phyloP scores from a whole-genome alignment of 1,139 yeast genomes.

The Candida neerlandica region DNA sequence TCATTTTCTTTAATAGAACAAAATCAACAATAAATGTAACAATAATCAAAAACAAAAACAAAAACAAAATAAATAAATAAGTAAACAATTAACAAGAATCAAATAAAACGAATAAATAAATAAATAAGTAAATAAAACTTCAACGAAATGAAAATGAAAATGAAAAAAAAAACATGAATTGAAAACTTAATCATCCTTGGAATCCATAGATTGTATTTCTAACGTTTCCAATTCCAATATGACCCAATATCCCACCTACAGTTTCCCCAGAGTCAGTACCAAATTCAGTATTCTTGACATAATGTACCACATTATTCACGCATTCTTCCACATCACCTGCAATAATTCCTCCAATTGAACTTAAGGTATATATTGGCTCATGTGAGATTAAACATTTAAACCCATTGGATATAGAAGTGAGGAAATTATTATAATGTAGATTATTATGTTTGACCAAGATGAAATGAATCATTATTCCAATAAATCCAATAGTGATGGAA shows the following conservation, averaged over 20 bases:
- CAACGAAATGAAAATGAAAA: neutral
- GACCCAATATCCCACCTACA: slow-evolving; percentile 24
- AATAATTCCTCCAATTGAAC: slow-evolving; percentile 14
- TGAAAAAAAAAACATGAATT: neutral
- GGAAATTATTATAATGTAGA: slow-evolving; percentile 13
- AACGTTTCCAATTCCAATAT: slow-evolving; percentile 37
- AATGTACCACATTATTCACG: slow-evolving; percentile 16
- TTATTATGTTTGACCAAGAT: slow-evolving; percentile 28
- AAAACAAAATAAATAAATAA: slow-evolving; percentile 4
- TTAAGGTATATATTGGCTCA: slow-evolving; percentile 7
- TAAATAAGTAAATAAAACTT: neutral
- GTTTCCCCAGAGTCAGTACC: no score
- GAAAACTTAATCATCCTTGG: slow-evolving; percentile 7
- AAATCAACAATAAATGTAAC: neutral
- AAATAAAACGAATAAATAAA: neutral
- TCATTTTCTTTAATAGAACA: neutral
- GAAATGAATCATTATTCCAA: slow-evolving; percentile 44
- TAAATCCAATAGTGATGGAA: slow-evolving; percentile 44
- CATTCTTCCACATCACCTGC: slow-evolving; percentile 17
- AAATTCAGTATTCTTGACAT: slow-evolving; percentile 20
- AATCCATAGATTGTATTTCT: slow-evolving; percentile 28
- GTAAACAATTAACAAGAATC: neutral
- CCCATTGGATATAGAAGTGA: neutral
- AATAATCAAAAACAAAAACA: neutral
- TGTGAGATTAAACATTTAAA: neutral